phyloP scores from a whole-genome alignment of 2,329 filamentous ascomycete species.

The Pseudogymnoascus pannorum region DNA sequence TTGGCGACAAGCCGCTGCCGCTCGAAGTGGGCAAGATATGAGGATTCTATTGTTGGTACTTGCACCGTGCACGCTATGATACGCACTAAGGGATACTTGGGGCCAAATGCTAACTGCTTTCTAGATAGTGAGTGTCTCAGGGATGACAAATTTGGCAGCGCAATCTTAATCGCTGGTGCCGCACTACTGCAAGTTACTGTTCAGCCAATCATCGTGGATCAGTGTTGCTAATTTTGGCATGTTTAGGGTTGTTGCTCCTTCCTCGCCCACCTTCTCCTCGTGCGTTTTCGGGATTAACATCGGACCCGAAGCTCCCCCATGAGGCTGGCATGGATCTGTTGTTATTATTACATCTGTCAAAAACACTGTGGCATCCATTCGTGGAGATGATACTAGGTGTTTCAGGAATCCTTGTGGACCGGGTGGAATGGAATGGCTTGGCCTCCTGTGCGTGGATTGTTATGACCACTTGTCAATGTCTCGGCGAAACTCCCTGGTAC shows the following conservation, averaged over 20 bases:
- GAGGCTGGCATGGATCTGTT: not conserved
- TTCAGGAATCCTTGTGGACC: not conserved
- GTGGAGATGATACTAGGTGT: not conserved
- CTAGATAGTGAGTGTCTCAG: not conserved
- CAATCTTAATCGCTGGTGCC: not conserved
- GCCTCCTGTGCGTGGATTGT: not conserved
- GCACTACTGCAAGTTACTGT: not conserved
- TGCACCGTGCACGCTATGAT: not conserved
- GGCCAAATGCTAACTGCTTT: not conserved
- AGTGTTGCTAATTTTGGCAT: not conserved
- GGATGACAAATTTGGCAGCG: not conserved
- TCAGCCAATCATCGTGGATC: not conserved
- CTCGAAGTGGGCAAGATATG: not conserved
- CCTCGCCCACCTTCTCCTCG: not conserved
- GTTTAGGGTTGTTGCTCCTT: not conserved
- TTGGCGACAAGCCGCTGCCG: not conserved
- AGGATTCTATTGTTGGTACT: not conserved
- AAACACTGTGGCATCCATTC: not conserved
- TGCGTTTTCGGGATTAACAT: not conserved
- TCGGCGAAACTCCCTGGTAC: not conserved
- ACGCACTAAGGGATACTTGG: not conserved
- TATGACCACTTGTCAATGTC: not conserved
- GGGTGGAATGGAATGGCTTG: not conserved
- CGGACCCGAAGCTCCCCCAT: not conserved
- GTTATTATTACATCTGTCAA: slow-evolving; percentile 1